phyloP scores from a whole-genome alignment of 805 yeast genomes.

The Isabelozyma pseudorhagii region DNA sequence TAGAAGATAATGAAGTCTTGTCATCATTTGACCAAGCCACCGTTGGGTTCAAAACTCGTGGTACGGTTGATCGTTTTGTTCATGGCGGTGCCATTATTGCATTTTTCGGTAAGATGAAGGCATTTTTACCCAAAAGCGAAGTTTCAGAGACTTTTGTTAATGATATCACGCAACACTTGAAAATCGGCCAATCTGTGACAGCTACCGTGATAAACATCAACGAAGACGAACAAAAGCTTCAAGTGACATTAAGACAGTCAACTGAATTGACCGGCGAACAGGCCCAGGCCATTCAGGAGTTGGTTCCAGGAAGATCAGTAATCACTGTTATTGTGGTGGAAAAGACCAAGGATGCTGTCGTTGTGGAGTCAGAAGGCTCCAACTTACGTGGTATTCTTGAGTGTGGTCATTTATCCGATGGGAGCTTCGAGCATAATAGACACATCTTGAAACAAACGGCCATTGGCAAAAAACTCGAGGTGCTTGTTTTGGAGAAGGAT shows the following conservation, averaged over 20 bases:
- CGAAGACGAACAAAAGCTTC: constrained; percentile 48
- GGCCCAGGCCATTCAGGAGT: constrained; percentile 38
- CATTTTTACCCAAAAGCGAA: constrained; percentile 82
- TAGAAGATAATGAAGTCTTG: constrained; percentile 54
- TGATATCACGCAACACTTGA: constrained; percentile 73
- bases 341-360: constrained; percentile 68
- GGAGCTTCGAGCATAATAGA: constrained; percentile 70
- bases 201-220: constrained; percentile 65
- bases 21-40: constrained; percentile 35
- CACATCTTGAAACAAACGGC: constrained; percentile 57
- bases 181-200: constrained; percentile 76
- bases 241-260: constrained; percentile 74
- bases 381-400: constrained; percentile 65
- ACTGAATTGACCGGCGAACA: constrained; percentile 49
- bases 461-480: constrained; percentile 60
- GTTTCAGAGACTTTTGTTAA: constrained; percentile 84
- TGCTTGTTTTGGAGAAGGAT: constrained; percentile 69
- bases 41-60: constrained; percentile 56
- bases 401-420: constrained; percentile 76
- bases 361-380: constrained; percentile 57
- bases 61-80: constrained; percentile 68
- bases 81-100: constrained; percentile 80
- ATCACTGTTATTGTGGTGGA: constrained; percentile 62
- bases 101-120: constrained; percentile 76
- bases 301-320: constrained; percentile 62